Evolutionary conservation across 176 grass and related monocot species (phyloP), one percentile per base, ranked within the genome.

Genomic region (Lolium multiflorum): DNA sequence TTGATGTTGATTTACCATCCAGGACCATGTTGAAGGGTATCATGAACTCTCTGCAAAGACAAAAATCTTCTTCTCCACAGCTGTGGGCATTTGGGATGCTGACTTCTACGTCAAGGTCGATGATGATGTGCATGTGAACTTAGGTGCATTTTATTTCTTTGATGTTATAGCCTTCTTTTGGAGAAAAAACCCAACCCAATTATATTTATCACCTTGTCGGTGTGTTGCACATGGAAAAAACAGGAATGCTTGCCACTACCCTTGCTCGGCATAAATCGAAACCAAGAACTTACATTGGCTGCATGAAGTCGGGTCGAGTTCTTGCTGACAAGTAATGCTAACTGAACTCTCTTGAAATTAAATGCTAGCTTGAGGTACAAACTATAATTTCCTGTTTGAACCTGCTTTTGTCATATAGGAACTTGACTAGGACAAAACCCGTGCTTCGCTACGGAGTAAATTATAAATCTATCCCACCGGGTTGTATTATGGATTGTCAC

Each of bases 301-400:
- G 97, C 84, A 98, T 98, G 97, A 98, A 98, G 79, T 98, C 94
- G 25, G 97, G 97, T 57, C 97, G 89, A 82, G 97, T 99, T 88
- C 97, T 99, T 16, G 91, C 90, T 46, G 90, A 98, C 70, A 98
- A 98, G 93, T 98, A 98, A 88, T 82, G 41, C 85, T 84, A 61
- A 83, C 59, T 87, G 20, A 49, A 63, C 13, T 51, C 1, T 82
- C 44, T 73, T 44, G 37, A 21, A 76, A 54, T 58, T 63, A 71
- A 81, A 84, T 79, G 55, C 48, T 81, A 22, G 24, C 46, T 72
- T 71, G 54, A 76, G 38, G 39, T 76, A 20, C 51, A 74, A 46
- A 49, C 15, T 76, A 54, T 21, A 52, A 55, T 70, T 37, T 7
- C 5, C 79, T 71, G 46, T 16, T 35, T 65, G 82, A 89, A 81